Evolutionary conservation across 2,329 filamentous ascomycete genomes (phyloP).

Genomic region (Colletotrichum chrysophilum): DNA sequence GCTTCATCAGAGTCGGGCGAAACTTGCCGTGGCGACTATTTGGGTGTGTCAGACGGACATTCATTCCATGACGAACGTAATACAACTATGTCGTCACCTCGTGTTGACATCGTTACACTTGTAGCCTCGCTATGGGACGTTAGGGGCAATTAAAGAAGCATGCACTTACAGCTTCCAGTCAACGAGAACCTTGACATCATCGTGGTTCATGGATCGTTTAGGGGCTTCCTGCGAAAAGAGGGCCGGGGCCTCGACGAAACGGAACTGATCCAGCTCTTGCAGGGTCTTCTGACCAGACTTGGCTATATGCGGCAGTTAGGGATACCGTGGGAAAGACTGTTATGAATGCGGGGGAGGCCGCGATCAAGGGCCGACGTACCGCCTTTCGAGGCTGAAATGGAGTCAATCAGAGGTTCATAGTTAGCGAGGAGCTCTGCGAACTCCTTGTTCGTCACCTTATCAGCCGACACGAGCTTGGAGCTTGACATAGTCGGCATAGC

Average conservation of each 20-base stretch:
- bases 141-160: not conserved
- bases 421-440: slow-evolving; percentile 40
- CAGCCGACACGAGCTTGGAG: slow-evolving; percentile 4
- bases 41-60: not conserved
- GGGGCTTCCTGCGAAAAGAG: slow-evolving; percentile 43
- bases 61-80: not conserved
- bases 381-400: slow-evolving; percentile 49
- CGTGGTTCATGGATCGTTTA: slow-evolving; percentile 51
- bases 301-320: slow-evolving; percentile 32
- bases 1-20: slow-evolving; percentile 64
- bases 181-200: slow-evolving; percentile 65
- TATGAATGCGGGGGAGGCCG: not conserved
- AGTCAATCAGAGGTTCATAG: slow-evolving; percentile 46
- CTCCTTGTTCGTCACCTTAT: slow-evolving; percentile 31
- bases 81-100: not conserved
- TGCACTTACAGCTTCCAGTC: slow-evolving; percentile 73
- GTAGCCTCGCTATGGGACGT: not conserved
- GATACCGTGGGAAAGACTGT: slow-evolving; percentile 4
- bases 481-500: not conserved
- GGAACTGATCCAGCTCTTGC: slow-evolving; percentile 62
- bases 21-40: slow-evolving; percentile 65
- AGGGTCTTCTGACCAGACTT: slow-evolving; percentile 58
- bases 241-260: slow-evolving; percentile 59
- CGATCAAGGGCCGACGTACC: slow-evolving; percentile 36
- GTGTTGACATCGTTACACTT: not conserved